Percentiles rank a stretch among this genome's conserved stretches.
Conservation (phyloP, 176 grass and related monocot species). For the Poa annua region DNA sequence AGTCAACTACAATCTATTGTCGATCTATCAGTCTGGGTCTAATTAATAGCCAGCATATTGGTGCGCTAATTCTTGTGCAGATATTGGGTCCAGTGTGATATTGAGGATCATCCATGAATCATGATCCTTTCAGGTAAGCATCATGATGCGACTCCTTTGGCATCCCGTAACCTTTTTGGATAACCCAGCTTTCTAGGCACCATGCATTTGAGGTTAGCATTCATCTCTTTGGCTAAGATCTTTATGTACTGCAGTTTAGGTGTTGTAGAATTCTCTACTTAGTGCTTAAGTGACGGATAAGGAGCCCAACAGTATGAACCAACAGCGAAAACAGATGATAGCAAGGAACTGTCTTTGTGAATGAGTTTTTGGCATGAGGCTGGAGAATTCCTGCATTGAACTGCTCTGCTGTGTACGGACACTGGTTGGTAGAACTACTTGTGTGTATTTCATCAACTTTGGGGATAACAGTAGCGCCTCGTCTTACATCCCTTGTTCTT, state of each 20-base stretch:
- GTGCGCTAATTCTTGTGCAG: background rate
- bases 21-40: background rate
- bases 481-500: background rate
- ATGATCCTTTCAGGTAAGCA: constrained; percentile 8
- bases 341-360: background rate
- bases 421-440: background rate
- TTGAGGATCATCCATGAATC: background rate
- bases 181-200: background rate
- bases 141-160: background rate
- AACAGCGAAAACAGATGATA: background rate
- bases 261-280: background rate
- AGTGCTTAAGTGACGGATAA: background rate
- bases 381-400: background rate
- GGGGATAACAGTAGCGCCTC: background rate
- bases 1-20: constrained; percentile 20
- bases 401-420: background rate
- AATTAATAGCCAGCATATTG: background rate
- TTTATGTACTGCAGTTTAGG: background rate
- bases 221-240: constrained; percentile 19
- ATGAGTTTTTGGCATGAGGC: background rate
- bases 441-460: background rate
- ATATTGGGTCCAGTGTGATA: background rate
- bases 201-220: background rate
- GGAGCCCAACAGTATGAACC: background rate
- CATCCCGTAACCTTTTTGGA: background rate